These are phyloP conservation scores for Plasmodium berghei DNA, from an alignment of 169 alveolate genomes.

Conservation along the genomic window DNA sequence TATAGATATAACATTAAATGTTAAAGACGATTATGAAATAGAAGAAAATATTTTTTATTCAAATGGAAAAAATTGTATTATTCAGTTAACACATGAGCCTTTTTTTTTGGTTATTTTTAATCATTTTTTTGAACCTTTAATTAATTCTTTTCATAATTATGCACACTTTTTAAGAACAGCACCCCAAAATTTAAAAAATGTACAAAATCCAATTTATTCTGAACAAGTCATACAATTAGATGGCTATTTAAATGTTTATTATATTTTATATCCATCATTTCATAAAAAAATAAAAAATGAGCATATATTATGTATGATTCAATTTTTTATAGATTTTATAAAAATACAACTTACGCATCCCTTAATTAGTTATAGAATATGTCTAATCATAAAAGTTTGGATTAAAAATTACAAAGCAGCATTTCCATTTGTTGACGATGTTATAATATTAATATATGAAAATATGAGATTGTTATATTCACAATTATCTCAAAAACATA, in stretches of 20 bases:
- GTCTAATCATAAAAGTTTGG: constrained; percentile 50
- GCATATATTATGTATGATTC: constrained; percentile 60
- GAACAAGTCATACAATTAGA: constrained; percentile 40
- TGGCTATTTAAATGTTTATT: constrained; percentile 65
- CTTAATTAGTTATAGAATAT: constrained; percentile 56
- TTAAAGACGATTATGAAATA: constrained; percentile 37
- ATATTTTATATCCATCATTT: constrained; percentile 54
- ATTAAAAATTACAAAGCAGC: constrained; percentile 33
- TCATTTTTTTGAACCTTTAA: constrained; percentile 65
- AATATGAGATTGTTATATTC: constrained; percentile 22
- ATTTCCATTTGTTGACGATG: constrained; percentile 58
- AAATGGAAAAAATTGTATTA: constrained; percentile 49
- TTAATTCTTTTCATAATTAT: constrained; percentile 64
- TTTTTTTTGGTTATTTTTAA: constrained; percentile 43
- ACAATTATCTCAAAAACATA: constrained; percentile 28
- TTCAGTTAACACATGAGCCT: constrained; percentile 54
- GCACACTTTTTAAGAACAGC: constrained; percentile 25
- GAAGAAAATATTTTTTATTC: constrained; percentile 68
- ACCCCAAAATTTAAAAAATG: constrained; percentile 25
- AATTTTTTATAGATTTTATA: constrained; percentile 36
- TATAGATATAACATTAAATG: constrained; percentile 47
- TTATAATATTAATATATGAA: constrained; percentile 42
- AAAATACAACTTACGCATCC: constrained; percentile 40
- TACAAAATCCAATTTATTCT: constrained; percentile 37
- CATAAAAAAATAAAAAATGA: constrained; percentile 59